Evolutionary conservation across 768 basidiomycete genomes (phyloP), one percentile per base, ranked within the genome.

Genomic region (Suillus subalutaceus): DNA sequence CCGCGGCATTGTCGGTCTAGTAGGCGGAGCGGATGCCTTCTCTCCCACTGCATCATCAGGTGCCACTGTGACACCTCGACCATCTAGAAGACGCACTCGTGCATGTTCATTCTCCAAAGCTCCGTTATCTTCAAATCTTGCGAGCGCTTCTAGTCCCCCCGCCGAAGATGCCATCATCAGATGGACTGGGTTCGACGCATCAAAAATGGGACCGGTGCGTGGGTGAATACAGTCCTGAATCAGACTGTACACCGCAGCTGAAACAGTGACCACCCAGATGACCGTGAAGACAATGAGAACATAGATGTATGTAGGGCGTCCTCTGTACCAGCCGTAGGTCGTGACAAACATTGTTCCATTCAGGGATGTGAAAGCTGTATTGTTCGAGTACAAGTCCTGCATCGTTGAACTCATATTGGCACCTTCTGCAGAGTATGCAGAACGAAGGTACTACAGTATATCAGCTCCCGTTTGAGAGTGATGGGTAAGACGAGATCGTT

Each of bases 381-480:
- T 15, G 15, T 53, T 7, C 16, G 13, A 52, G 23, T 52, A 30
- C 15, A 52, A 52, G 26, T 52, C 6, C 15, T 0, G 35, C 16
- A 41, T 44, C 16, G 56, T 48, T 40, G 58, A 48, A 41, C n/a
- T 48, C 26, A 16, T 2, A 37, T 1, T 37, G 37, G 37, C 26
- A 5, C 56, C 64, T 18, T 59, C 18, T 12, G 64, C 64, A 15
- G 43, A 59, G 44, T 57, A 65, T 18, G 55, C 56, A 32, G 64
- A 65, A 38, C 64, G 64, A 57, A 58, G 64, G 41, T 57, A 65
- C 64, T 65, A 43, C 43, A 13, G 30, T 2, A 26, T 16, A 18
- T 52, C 3, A 52, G 13, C 26, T 2, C 6, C 23, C 5, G 6
- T n/a, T 46, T 48, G 15, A 52, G 26, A 52, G 15, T 26, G 50